Evolutionary conservation across 495 filamentous ascomycete species (phyloP).

Genomic region (Neurospora sp.): DNA sequence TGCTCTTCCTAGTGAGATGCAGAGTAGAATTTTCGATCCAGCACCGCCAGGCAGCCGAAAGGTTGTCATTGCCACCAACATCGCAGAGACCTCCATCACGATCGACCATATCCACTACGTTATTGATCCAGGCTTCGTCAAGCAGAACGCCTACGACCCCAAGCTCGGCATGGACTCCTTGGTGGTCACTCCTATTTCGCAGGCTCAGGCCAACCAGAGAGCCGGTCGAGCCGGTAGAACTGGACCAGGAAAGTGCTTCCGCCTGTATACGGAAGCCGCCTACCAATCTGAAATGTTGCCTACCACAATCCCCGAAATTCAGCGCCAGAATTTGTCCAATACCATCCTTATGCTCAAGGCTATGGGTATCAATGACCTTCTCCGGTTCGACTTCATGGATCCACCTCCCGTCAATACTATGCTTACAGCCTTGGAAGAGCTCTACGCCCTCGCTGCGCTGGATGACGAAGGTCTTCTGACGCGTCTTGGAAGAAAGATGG

Average conservation of each 20-base stretch:
- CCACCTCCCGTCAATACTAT: constrained; percentile 92
- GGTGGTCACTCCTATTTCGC: constrained; percentile 89
- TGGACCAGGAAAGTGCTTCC: constrained; percentile 92
- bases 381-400: constrained; percentile 99
- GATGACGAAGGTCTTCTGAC: constrained; percentile 96
- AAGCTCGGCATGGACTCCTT: constrained; percentile 97
- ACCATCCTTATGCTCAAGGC: constrained; percentile 99
- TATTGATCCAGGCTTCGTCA: constrained; percentile 93
- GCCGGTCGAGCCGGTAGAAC: constrained; percentile 90
- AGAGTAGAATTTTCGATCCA: constrained; percentile 88
- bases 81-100: constrained; percentile 95
- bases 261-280: constrained; percentile 90
- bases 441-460: constrained; percentile 84
- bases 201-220: constrained; percentile 93
- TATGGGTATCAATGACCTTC: constrained; percentile 96
- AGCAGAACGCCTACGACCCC: constrained; percentile 93
- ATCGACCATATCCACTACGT: constrained; percentile 98
- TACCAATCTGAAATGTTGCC: constrained; percentile 97
- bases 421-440: constrained; percentile 89
- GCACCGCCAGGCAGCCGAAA: constrained; percentile 83
- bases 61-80: constrained; percentile 97
- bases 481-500: constrained; percentile 89
- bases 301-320: constrained; percentile 91
- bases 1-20: constrained; percentile 84
- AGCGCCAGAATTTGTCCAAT: constrained; percentile 84